Evolutionary conservation across 257 asterid genomes (phyloP).

Genomic region (Buddleja alternifolia): DNA sequence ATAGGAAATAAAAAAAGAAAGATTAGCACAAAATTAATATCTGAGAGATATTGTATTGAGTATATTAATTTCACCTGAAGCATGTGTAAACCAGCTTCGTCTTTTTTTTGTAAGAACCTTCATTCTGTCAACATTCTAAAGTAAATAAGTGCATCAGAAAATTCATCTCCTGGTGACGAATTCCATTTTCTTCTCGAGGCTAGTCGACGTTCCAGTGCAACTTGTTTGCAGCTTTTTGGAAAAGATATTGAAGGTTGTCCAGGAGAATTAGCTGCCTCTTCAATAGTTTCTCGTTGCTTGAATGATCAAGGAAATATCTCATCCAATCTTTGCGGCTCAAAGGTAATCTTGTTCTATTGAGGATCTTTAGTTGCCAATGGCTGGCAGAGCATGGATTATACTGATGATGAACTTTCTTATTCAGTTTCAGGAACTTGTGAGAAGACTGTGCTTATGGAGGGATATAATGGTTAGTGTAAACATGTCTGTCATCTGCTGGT

Average conservation of each 20-base stretch:
- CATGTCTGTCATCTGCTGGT: slow-evolving; percentile 13
- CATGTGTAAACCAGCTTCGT: slow-evolving; percentile 9
- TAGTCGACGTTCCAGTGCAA: slow-evolving; percentile 80
- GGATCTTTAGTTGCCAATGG: slow-evolving; percentile 12
- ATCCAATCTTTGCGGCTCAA: slow-evolving; percentile 42
- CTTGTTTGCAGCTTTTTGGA: slow-evolving; percentile 76
- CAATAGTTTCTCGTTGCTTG: slow-evolving; percentile 76
- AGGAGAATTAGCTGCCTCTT: slow-evolving; percentile 87
- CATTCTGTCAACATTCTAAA: slow-evolving; percentile 47
- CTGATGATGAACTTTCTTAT: slow-evolving; percentile 35
- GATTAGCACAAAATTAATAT: background rate
- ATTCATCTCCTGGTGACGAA: slow-evolving; percentile 73
- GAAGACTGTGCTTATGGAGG: slow-evolving; percentile 90
- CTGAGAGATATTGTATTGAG: slow-evolving; percentile 1
- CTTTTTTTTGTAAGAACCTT: slow-evolving; percentile 20
- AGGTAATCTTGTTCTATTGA: slow-evolving; percentile 50
- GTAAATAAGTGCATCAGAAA: slow-evolving; percentile 69
- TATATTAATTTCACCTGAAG: slow-evolving; percentile 21
- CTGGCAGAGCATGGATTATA: slow-evolving; percentile 22
- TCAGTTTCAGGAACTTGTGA: slow-evolving; percentile 87
- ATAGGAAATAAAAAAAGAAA: background rate
- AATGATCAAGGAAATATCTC: slow-evolving; percentile 60
- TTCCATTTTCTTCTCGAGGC: slow-evolving; percentile 87
- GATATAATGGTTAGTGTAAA: slow-evolving; percentile 82
- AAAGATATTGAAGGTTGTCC: slow-evolving; percentile 83